Percentiles rank a stretch among this genome's conserved stretches.
These are phyloP conservation scores for Fusarium verticillioides DNA, from an alignment of 2,329 filamentous ascomycete genomes.

Conservation along the genomic window DNA sequence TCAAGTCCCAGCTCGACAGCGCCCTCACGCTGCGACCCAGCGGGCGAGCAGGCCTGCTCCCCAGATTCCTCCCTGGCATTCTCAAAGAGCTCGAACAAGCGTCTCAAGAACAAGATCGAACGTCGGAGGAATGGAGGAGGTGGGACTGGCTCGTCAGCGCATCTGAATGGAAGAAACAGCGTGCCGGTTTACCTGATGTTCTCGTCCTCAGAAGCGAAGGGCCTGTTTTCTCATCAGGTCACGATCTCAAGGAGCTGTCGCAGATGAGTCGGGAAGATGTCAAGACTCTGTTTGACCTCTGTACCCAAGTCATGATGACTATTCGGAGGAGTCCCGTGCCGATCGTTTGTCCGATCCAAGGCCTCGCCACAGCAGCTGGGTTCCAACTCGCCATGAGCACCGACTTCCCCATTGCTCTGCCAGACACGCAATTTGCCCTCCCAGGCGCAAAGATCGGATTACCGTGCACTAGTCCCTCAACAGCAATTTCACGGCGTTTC, in stretches of 20 bases:
- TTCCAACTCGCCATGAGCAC: conserved; percentile 42
- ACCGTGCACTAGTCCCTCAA: conserved; percentile 41
- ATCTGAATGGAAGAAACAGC: conserved; percentile 36
- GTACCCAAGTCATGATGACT: conserved; percentile 37
- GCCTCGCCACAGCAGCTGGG: conserved; percentile 40
- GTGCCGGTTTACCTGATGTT: conserved; percentile 33
- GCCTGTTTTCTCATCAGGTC: conserved; percentile 38
- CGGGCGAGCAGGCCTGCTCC: conserved; percentile 26
- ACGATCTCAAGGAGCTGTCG: conserved; percentile 39
- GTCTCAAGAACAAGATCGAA: background rate
- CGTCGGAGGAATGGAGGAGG: background rate
- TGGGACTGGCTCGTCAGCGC: conserved; percentile 36
- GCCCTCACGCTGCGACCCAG: conserved; percentile 24
- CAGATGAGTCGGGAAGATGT: conserved; percentile 19
- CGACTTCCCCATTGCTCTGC: conserved; percentile 36
- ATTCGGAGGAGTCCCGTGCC: conserved; percentile 38
- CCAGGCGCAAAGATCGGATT: conserved; percentile 40
- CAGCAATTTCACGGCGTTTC: conserved; percentile 33
- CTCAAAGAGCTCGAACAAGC: conserved; percentile 8
- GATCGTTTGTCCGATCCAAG: conserved; percentile 40
- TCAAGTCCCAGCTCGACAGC: conserved; percentile 33
- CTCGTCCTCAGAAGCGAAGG: conserved; percentile 41
- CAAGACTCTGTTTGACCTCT: conserved; percentile 33
- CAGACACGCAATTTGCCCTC: conserved; percentile 30
- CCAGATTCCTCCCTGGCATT: background rate